A percentile compares a stretch with the other conserved stretches of the same genome.
Evolutionary conservation across 2,329 filamentous ascomycete species (phyloP).

Genomic region (Monilinia fructicola): DNA sequence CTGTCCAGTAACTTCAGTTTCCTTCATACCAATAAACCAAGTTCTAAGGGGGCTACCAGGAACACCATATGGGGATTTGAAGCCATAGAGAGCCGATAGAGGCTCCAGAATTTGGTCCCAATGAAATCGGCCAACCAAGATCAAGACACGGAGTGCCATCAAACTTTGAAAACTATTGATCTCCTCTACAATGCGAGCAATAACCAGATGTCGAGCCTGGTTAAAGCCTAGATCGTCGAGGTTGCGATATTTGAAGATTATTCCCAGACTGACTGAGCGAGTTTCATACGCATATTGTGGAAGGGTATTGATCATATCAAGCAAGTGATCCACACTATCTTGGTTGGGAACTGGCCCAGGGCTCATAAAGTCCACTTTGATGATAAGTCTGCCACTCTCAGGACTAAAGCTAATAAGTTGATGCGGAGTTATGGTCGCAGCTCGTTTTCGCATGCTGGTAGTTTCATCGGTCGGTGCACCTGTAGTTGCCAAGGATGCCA

Average conservation of each 20-base stretch:
- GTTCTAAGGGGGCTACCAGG: background rate
- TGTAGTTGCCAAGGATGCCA: too few relatives aligned
- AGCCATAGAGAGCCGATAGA: background rate
- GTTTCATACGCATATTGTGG: background rate
- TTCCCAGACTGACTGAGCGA: background rate
- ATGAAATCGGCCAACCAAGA: background rate
- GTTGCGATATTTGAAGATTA: background rate
- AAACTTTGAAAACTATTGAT: background rate
- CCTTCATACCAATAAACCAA: background rate
- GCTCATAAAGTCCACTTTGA: background rate
- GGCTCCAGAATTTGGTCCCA: background rate
- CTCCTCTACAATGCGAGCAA: background rate
- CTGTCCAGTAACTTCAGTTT: too few relatives aligned
- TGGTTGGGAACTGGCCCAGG: background rate
- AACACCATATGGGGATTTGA: background rate
- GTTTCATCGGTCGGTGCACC: background rate
- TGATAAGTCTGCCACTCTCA: background rate
- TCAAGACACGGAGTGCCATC: background rate
- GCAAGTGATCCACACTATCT: background rate
- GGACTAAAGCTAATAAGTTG: background rate
- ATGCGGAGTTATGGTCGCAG: background rate
- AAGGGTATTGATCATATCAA: background rate
- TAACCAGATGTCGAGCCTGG: background rate
- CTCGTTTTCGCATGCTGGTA: background rate
- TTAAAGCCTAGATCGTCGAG: background rate